Evolutionary conservation across 192 early-diverging fungal genomes (phyloP).

Genomic region (Coemansia sp.): DNA sequence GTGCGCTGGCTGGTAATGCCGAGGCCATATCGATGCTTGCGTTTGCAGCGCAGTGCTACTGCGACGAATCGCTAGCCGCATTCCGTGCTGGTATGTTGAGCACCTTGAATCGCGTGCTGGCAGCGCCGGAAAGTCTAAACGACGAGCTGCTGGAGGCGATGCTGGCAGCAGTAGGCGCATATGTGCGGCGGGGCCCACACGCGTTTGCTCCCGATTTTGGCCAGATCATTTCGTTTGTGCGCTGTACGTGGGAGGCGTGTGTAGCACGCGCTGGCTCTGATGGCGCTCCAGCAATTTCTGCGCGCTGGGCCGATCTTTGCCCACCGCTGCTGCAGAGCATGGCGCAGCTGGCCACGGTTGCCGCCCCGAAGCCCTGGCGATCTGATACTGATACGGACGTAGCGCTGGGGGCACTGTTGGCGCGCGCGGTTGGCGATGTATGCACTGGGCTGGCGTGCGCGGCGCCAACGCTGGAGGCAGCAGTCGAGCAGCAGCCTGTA

Average conservation of each 20-base stretch:
- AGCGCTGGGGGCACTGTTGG: constrained; percentile 28
- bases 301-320: constrained; percentile 45
- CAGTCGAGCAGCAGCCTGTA: constrained; percentile 47
- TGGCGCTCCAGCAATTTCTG: constrained; percentile 3
- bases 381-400: constrained; percentile 14
- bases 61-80: constrained; percentile 13
- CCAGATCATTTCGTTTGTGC: constrained; percentile 19
- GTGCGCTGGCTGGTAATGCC: constrained; percentile 34
- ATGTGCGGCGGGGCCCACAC: constrained; percentile 39
- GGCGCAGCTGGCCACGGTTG: constrained; percentile 34
- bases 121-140: constrained; percentile 15
- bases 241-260: constrained; percentile 18
- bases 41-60: constrained; percentile 37
- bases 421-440: constrained; percentile 28
- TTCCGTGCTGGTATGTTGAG: constrained; percentile 19
- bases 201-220: constrained; percentile 28
- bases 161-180: constrained; percentile 29
- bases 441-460: constrained; percentile 28
- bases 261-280: constrained; percentile 10
- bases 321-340: constrained; percentile 39
- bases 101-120: constrained; percentile 11
- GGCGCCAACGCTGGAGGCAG: constrained; percentile 12
- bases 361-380: constrained; percentile 15
- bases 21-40: constrained; percentile 12
- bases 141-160: constrained; percentile 31